Conservation (phyloP, 352 stramenopile species). For the Pythium chondricola region DNA sequence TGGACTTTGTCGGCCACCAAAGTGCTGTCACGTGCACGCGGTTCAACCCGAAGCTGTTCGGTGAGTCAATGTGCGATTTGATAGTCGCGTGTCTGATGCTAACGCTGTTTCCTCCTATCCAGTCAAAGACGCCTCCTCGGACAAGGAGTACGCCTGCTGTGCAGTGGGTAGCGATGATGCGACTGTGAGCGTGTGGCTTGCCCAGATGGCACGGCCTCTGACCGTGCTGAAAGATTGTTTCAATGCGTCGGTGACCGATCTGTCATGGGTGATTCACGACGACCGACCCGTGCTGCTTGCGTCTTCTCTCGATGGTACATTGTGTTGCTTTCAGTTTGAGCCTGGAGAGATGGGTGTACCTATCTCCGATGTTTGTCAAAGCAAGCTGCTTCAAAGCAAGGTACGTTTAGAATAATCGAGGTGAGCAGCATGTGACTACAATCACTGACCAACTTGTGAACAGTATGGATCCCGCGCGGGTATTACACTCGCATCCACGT, state of each 20-base stretch:
- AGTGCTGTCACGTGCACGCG: slow-evolving; percentile 73
- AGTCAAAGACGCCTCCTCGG: slow-evolving; percentile 44
- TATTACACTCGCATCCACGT: slow-evolving; percentile 69
- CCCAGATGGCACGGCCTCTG: slow-evolving; percentile 66
- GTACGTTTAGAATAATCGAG: slow-evolving; percentile 21
- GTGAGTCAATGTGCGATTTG: slow-evolving; percentile 11
- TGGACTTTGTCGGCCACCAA: slow-evolving; percentile 83
- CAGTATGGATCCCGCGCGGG: slow-evolving; percentile 80
- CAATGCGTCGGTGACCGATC: slow-evolving; percentile 74
- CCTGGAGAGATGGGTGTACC: slow-evolving; percentile 55
- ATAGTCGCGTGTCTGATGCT: too few species aligned
- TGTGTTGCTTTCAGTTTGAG: slow-evolving; percentile 81
- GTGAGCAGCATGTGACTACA: not conserved
- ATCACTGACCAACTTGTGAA: too few species aligned
- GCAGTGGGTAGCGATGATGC: slow-evolving; percentile 76
- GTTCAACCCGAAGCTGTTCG: slow-evolving; percentile 80
- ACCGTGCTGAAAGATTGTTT: slow-evolving; percentile 83
- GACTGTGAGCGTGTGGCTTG: slow-evolving; percentile 83
- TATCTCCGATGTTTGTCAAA: slow-evolving; percentile 67
- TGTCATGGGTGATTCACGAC: slow-evolving; percentile 51
- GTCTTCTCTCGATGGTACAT: slow-evolving; percentile 71
- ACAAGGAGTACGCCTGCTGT: slow-evolving; percentile 85
- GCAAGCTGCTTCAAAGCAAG: slow-evolving; percentile 75
- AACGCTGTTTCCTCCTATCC: not conserved
- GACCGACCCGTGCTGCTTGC: slow-evolving; percentile 54